Base-by-base conservation (phyloP, 176 grass and related monocot genomes). In the Olyra latifolia region DNA sequence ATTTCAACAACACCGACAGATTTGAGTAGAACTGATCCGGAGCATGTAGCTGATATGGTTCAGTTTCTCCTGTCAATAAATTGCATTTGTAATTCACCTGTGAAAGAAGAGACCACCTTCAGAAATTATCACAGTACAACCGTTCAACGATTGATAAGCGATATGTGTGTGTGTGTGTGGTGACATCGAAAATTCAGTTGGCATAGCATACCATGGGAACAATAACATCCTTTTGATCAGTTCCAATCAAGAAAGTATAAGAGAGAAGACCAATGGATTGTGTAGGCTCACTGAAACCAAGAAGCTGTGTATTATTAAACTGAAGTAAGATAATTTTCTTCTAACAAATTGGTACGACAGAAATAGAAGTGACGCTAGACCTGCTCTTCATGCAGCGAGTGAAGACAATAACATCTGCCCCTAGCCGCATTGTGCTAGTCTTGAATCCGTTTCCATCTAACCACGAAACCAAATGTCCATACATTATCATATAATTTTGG, bases 391-490 rank as follows among this genome's bases (percentile, higher is more conserved):
- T 85, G 76, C 64, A 73, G 15, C 88, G 68, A 62, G 69, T 93
- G 69, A 97, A 97, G 77, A 97, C 91, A 60, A 93, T 91, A 71
- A 59, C 94, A 78, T 93, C 94, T 72, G 94, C 88, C 39, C 91
- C 94, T 14, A 97, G 86, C 70, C 94, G 77, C 94, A 97, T 93
- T 38, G 91, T 97, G 71, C 91, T 97, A 69, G 94, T 97, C 71
- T 97, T 97, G 76, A 97, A 97, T 39, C 94, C 94, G 35, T 97
- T 97, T 74, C 94, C 94, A 88, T 97, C 91, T 97, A 65, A 68
- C 29, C 44, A 76, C 17, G 48, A 15, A 49, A 8, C 10, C 3
- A 46, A 50, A 43, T 43, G 44, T 3, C 35, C 19, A 50, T 52
- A 66, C 11, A 47, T 70, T n/a, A 24, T 3, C 19, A 49, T 35